Percentiles rank a stretch among this genome's conserved stretches.
Evolutionary conservation across 2,329 filamentous ascomycete species (phyloP).

Genomic region (Colletotrichum falcatum): DNA sequence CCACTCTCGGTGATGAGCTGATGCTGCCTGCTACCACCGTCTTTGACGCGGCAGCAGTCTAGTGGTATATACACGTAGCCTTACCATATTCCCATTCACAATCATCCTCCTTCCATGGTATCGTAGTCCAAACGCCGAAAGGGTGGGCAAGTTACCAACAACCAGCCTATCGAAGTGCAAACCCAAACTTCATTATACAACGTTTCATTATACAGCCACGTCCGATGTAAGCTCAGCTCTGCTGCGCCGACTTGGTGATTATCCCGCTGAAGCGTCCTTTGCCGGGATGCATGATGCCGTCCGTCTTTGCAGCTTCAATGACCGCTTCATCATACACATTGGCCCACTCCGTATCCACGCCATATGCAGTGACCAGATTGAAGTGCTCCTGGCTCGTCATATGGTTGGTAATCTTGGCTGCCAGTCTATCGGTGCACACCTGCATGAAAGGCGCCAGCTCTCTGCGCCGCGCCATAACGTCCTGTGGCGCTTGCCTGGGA

Average conservation of each 20-base stretch:
- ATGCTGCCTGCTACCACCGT: no score
- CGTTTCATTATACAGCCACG: neutral
- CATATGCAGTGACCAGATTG: constrained; percentile 49
- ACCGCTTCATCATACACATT: constrained; percentile 49
- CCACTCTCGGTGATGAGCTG: neutral
- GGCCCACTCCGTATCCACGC: constrained; percentile 54
- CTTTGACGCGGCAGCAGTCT: neutral
- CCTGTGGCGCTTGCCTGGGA: constrained; percentile 31
- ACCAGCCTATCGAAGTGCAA: neutral
- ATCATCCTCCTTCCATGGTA: constrained; percentile 12
- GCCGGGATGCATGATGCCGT: constrained; percentile 53
- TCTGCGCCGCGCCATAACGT: constrained; percentile 31
- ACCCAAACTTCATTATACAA: neutral
- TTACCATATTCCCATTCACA: neutral
- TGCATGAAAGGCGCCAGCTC: constrained; percentile 50
- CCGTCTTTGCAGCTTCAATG: constrained; percentile 50
- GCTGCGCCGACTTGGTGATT: constrained; percentile 41
- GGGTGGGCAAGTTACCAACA: neutral
- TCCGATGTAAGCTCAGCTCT: constrained; percentile 10
- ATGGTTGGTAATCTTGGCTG: constrained; percentile 50
- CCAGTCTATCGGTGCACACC: constrained; percentile 50
- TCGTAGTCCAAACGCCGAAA: constrained; percentile 19
- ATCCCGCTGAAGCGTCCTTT: constrained; percentile 55
- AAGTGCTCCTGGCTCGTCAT: constrained; percentile 47
- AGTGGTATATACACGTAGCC: neutral